Conservation (phyloP, 495 filamentous ascomycete genomes). For the Daldinia caldariorum region DNA sequence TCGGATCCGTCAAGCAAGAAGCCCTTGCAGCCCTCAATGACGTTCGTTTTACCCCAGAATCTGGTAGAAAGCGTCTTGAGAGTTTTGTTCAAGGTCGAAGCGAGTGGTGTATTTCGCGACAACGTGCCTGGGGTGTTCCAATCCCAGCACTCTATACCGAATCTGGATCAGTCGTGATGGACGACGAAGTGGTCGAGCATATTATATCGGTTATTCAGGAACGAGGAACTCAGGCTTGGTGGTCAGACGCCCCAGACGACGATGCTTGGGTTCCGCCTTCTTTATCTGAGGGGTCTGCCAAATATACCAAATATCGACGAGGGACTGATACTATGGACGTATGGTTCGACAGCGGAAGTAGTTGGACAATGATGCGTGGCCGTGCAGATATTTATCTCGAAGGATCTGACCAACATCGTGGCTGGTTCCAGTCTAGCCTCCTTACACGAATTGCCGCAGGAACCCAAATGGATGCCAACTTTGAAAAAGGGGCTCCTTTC, state of each 20-base stretch:
- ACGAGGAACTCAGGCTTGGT: slow-evolving; percentile 90
- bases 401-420: slow-evolving; percentile 93
- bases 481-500: slow-evolving; percentile 67
- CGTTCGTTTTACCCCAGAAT: slow-evolving; percentile 80
- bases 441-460: slow-evolving; percentile 74
- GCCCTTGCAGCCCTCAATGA: slow-evolving; percentile 73
- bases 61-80: slow-evolving; percentile 75
- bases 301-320: slow-evolving; percentile 72
- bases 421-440: slow-evolving; percentile 99
- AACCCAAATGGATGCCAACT: slow-evolving; percentile 38
- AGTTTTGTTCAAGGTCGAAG: slow-evolving; percentile 86
- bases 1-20: slow-evolving; percentile 76
- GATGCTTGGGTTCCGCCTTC: slow-evolving; percentile 74
- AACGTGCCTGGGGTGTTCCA: slow-evolving; percentile 95
- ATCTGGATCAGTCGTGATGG: slow-evolving; percentile 75
- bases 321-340: slow-evolving; percentile 99
- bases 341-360: slow-evolving; percentile 98
- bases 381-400: slow-evolving; percentile 91
- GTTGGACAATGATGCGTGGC: slow-evolving; percentile 75
- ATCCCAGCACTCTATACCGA: slow-evolving; percentile 89
- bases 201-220: slow-evolving; percentile 81
- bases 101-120: slow-evolving; percentile 99
- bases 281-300: too few species aligned
- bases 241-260: slow-evolving; percentile 80
- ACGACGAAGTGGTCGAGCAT: slow-evolving; percentile 80